Conservation (phyloP, 176 grass and related monocot species). For the Triticum monococcum region DNA sequence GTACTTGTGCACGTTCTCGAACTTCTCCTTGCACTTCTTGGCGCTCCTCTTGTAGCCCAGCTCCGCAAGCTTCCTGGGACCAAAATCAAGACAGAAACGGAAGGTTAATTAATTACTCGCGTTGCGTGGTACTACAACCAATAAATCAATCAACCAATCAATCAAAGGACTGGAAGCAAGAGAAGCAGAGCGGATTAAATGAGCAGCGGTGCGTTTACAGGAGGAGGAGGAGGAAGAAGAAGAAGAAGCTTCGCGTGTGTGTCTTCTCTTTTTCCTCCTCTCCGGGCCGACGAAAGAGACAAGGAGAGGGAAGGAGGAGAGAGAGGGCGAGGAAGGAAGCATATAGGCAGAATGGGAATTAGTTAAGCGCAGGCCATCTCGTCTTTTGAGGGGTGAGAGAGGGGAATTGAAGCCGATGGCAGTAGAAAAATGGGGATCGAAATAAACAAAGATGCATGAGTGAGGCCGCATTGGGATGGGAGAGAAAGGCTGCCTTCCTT, state of each 20-base stretch:
- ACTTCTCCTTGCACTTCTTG: conserved; percentile 99
- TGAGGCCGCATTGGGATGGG: conserved; percentile 45
- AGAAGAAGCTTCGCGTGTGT: conserved; percentile 37
- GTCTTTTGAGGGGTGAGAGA: conserved; percentile 47
- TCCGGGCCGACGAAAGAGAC: conserved; percentile 41
- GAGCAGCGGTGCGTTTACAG: conserved; percentile 27
- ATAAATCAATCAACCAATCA: conserved; percentile 26
- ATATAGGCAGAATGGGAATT: conserved; percentile 17
- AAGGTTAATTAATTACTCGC: conserved; percentile 10
- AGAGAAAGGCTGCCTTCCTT: conserved; percentile 52
- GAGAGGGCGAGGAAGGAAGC: background rate
- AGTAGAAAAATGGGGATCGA: background rate
- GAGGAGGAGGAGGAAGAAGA: too few species aligned
- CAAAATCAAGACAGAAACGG: conserved; percentile 15
- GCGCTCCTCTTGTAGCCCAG: conserved; percentile 79
- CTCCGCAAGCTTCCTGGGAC: conserved; percentile 76
- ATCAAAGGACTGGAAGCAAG: conserved; percentile 13
- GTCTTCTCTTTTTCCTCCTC: background rate
- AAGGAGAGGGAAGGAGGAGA: conserved; percentile 40
- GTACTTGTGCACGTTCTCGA: conserved; percentile 99
- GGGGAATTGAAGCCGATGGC: conserved; percentile 2
- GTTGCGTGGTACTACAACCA: background rate
- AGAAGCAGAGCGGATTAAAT: conserved; percentile 23
- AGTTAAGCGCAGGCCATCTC: conserved; percentile 45
- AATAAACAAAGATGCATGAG: background rate